Percentiles rank a stretch among this genome's conserved stretches.
phyloP scores from a whole-genome alignment of 2,329 filamentous ascomycete genomes.

The Plenodomus biglobosus region DNA sequence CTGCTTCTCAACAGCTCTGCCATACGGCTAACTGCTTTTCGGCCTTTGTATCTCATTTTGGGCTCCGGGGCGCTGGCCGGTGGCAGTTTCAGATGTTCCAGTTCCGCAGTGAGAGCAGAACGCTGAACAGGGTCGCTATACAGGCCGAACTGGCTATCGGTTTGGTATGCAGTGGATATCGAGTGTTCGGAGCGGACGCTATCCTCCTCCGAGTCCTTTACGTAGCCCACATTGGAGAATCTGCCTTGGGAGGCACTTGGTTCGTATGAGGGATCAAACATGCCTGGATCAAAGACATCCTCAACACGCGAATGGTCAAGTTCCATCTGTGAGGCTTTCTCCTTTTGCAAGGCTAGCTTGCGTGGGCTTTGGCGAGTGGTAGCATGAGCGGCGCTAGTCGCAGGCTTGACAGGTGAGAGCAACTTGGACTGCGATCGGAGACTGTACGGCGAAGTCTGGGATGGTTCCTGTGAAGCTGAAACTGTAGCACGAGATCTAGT shows the following conservation, averaged over 20 bases:
- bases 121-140: conserved; percentile 14
- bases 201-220: conserved; percentile 40
- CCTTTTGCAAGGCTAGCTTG: conserved; percentile 13
- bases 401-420: conserved; percentile 20
- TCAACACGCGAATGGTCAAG: neutral
- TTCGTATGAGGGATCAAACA: conserved; percentile 28
- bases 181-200: conserved; percentile 33
- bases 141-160: conserved; percentile 20
- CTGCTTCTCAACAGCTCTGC: neutral
- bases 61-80: conserved; percentile 8
- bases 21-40: neutral
- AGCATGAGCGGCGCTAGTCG: neutral
- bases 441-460: conserved; percentile 29
- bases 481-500: conserved; percentile 18
- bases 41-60: conserved; percentile 1
- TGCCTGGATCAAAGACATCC: neutral
- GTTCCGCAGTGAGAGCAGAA: neutral
- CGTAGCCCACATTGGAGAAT: conserved; percentile 24
- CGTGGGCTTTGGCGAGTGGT: conserved; percentile 12
- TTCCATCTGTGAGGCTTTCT: conserved; percentile 3
- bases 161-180: conserved; percentile 27
- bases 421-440: conserved; percentile 34
- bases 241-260: conserved; percentile 23
- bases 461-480: conserved; percentile 20
- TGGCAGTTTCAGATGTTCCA: conserved; percentile 5